Conservation (phyloP, 2,329 filamentous ascomycete species). For the Ilyonectria sp. region DNA sequence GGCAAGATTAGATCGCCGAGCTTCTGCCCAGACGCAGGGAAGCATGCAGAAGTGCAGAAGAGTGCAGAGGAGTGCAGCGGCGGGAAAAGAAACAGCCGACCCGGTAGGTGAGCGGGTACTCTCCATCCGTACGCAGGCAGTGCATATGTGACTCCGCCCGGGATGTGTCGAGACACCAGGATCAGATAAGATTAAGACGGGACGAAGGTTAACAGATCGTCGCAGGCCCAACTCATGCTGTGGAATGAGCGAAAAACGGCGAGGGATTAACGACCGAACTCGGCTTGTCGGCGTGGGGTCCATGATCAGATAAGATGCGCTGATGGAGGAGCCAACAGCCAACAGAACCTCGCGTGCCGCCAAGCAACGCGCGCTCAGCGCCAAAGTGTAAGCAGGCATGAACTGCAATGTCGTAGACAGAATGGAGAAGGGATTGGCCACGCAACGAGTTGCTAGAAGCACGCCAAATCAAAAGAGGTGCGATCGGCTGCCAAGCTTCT, state of each 20-base stretch:
- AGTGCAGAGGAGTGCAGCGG: not conserved
- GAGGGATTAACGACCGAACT: not conserved
- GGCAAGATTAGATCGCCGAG: not conserved
- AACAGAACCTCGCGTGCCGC: not conserved
- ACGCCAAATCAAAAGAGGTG: too few species aligned
- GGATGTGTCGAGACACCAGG: too few species aligned
- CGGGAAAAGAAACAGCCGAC: too few species aligned
- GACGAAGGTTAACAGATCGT: too few species aligned
- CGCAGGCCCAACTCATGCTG: not conserved
- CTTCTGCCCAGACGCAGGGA: not conserved
- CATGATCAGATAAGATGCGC: conserved; percentile 44
- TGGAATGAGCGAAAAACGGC: not conserved
- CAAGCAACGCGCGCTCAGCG: not conserved
- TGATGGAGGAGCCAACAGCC: conserved; percentile 37
- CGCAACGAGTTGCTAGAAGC: too few species aligned
- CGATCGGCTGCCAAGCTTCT: too few species aligned
- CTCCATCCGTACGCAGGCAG: too few species aligned
- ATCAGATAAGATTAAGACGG: too few species aligned
- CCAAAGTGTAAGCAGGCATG: not conserved
- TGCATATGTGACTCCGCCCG: too few species aligned
- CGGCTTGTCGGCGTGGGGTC: not conserved
- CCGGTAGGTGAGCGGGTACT: too few species aligned
- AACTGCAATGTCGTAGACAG: not conserved
- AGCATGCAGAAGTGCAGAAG: not conserved
- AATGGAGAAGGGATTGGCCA: not conserved